Conservation (phyloP, 257 asterid genomes). For the Jacaranda mimosifolia region DNA sequence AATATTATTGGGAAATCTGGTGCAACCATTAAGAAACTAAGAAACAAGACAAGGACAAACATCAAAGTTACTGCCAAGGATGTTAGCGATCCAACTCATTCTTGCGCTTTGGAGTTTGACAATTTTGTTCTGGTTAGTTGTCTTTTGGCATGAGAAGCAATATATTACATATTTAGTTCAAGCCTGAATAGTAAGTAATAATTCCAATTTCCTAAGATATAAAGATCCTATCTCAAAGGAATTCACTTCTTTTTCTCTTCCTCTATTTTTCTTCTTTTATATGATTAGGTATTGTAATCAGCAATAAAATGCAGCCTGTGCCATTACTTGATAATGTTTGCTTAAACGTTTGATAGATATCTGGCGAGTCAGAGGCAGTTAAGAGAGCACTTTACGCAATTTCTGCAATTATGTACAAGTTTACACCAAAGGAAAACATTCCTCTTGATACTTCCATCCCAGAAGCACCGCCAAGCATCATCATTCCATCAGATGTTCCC, state of each 20-base stretch:
- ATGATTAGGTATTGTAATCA: not conserved
- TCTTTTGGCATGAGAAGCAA: constrained; percentile 20
- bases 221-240: constrained; percentile 23
- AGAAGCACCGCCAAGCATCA: constrained; percentile 85
- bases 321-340: constrained; percentile 27
- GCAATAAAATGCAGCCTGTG: not conserved
- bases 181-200: constrained; percentile 27
- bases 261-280: constrained; percentile 15
- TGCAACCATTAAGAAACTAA: constrained; percentile 75
- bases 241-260: constrained; percentile 11
- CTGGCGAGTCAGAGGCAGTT: constrained; percentile 86
- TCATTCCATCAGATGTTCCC: constrained; percentile 89
- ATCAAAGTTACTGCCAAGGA: constrained; percentile 78
- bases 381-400: constrained; percentile 89
- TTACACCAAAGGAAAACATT: constrained; percentile 79
- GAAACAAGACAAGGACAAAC: constrained; percentile 73
- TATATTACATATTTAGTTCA: not conserved
- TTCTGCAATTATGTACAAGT: constrained; percentile 93
- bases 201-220: constrained; percentile 15
- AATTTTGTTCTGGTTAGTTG: constrained; percentile 87
- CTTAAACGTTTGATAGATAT: constrained; percentile 58
- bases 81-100: constrained; percentile 75
- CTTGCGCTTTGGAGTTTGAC: constrained; percentile 91
- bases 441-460: constrained; percentile 79
- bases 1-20: constrained; percentile 95